Percentiles rank a stretch among this genome's conserved stretches.
phyloP scores from a whole-genome alignment of 352 stramenopile genomes.

The Phytophthora cajani region DNA sequence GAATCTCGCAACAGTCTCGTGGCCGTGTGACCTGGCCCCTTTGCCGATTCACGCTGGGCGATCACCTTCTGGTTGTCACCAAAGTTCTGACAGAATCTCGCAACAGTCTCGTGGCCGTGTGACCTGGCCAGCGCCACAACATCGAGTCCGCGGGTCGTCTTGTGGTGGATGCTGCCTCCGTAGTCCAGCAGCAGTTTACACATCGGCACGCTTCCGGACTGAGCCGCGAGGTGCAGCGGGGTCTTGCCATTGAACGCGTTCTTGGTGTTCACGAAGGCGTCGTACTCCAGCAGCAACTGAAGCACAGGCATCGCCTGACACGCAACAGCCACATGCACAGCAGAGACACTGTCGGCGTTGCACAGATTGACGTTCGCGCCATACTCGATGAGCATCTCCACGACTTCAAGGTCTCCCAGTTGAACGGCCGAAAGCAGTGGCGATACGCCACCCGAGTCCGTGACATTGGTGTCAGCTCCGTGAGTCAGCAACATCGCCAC shows the following conservation, averaged over 20 bases:
- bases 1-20: conserved; percentile 39
- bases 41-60: conserved; percentile 1
- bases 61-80: conserved; percentile 1
- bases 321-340: conserved; percentile 59
- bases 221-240: conserved; percentile 62
- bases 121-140: conserved; percentile 35
- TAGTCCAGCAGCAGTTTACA: conserved; percentile 55
- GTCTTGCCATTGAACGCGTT: conserved; percentile 63
- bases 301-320: conserved; percentile 47
- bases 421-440: conserved; percentile 62
- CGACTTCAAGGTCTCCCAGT: conserved; percentile 49
- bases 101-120: conserved; percentile 39
- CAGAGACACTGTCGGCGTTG: conserved; percentile 52
- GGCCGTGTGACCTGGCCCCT: conserved; percentile 34
- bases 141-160: conserved; percentile 36
- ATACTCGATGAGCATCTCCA: conserved; percentile 53
- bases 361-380: conserved; percentile 59
- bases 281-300: conserved; percentile 49
- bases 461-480: conserved; percentile 51
- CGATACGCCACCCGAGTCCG: conserved; percentile 49
- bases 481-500: conserved; percentile 51
- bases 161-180: conserved; percentile 37
- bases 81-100: conserved; percentile 38
- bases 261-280: conserved; percentile 56
- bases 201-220: conserved; percentile 55